Conservation (phyloP, 805 yeast species). For the Sugiyamaella boreocaroliniensis region DNA sequence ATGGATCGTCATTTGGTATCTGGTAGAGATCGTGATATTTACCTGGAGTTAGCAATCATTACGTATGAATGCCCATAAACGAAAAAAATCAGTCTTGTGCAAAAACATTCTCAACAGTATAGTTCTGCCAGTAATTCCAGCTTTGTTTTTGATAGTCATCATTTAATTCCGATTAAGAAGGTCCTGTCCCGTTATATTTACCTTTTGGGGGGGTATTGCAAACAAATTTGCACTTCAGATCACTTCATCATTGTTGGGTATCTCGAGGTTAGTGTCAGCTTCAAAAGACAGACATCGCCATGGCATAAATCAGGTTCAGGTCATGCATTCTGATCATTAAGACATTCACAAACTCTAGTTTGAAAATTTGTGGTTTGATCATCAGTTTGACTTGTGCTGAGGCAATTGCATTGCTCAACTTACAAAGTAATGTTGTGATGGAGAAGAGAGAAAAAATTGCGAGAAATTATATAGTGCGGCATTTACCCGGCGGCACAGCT, state of each 20-base stretch:
- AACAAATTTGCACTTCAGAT: not conserved
- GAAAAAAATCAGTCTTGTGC: conserved; percentile 34
- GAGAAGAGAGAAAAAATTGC: not conserved
- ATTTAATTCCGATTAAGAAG: conserved; percentile 11
- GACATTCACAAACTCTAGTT: conserved; percentile 62
- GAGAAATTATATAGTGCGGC: not conserved
- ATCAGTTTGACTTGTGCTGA: conserved; percentile 29
- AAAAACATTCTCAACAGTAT: conserved; percentile 67
- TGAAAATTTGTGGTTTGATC: conserved; percentile 42
- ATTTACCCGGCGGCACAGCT: not conserved
- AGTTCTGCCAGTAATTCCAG: conserved; percentile 99
- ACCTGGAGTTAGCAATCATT: conserved; percentile 14
- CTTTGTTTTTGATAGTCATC: conserved; percentile 66
- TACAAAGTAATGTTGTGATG: not conserved
- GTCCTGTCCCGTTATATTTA: conserved; percentile 1
- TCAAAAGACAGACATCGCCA: conserved; percentile 1
- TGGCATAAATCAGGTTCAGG: not conserved
- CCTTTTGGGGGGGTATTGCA: conserved; percentile 15
- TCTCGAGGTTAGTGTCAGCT: not conserved
- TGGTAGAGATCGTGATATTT: not conserved
- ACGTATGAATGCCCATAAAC: not conserved
- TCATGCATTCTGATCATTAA: conserved; percentile 42
- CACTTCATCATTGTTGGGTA: not conserved
- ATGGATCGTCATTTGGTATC: conserved; percentile 60
- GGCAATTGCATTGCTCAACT: not conserved